Conservation (phyloP, 2,329 filamentous ascomycete genomes). For the Sporothrix humicola region DNA sequence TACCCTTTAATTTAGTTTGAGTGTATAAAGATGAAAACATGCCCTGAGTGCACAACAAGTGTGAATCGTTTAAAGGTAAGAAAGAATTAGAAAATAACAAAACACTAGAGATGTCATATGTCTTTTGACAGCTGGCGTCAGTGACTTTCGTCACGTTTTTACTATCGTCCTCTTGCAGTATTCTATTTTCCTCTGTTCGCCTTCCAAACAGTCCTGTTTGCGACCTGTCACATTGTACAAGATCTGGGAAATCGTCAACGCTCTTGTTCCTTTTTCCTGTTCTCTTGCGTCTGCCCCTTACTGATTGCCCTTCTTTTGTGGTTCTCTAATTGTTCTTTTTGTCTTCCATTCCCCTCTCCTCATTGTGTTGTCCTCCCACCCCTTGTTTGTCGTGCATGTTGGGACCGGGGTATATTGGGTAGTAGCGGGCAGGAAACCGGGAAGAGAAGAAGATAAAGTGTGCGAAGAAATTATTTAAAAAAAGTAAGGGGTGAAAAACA, state of each 20-base stretch:
- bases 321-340: background rate
- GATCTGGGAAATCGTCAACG: conserved; percentile 51
- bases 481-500: background rate
- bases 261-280: conserved; percentile 21
- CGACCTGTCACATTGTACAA: conserved; percentile 59
- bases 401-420: background rate
- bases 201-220: conserved; percentile 39
- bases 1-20: too few species aligned
- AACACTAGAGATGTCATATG: too few species aligned
- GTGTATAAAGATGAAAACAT: too few species aligned
- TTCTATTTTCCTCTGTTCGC: background rate
- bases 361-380: background rate
- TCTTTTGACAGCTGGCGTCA: conserved; percentile 27
- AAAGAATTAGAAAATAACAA: background rate
- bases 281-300: background rate
- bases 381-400: background rate
- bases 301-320: background rate
- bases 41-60: too few species aligned
- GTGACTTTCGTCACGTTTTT: conserved; percentile 26
- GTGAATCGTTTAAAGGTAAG: too few species aligned
- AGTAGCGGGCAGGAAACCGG: background rate
- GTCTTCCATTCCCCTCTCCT: background rate
- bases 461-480: too few species aligned
- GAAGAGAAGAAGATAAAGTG: background rate
- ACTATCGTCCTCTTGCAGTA: background rate